These are phyloP conservation scores for Euptelea pleiosperma DNA, from an alignment of 164 flowering plant species.

Conservation along the genomic window DNA sequence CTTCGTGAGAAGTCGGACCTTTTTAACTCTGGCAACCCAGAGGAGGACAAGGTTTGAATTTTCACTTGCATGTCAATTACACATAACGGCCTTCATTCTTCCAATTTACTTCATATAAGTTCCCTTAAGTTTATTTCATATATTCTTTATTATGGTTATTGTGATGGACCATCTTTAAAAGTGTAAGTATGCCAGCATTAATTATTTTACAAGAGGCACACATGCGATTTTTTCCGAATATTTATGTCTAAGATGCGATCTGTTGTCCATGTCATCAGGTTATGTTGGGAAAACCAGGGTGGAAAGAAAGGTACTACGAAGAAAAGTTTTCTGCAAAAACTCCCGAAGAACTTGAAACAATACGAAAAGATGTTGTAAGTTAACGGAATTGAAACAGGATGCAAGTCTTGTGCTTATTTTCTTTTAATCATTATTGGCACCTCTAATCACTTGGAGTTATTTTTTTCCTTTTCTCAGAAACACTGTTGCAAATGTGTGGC, in stretches of 20 bases:
- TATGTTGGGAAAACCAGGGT: conserved; percentile 87
- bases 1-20: conserved; percentile 81
- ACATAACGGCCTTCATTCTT: no score
- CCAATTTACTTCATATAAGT: no score
- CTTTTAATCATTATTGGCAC: background rate
- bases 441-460: no score
- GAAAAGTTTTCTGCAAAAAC: conserved; percentile 77
- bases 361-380: conserved; percentile 89
- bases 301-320: conserved; percentile 95
- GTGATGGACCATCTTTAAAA: no score
- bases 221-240: background rate
- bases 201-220: background rate
- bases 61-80: background rate
- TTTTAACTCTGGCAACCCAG: conserved; percentile 57
- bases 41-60: conserved; percentile 79
- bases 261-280: conserved; percentile 38
- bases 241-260: conserved; percentile 5
- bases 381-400: background rate
- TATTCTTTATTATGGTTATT: no score
- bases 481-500: background rate
- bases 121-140: no score
- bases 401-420: background rate
- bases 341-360: conserved; percentile 62
- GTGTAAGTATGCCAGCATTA: background rate
- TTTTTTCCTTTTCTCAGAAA: no score